Conservation (phyloP, 2,329 filamentous ascomycete species). For the Venturia pyrina region DNA sequence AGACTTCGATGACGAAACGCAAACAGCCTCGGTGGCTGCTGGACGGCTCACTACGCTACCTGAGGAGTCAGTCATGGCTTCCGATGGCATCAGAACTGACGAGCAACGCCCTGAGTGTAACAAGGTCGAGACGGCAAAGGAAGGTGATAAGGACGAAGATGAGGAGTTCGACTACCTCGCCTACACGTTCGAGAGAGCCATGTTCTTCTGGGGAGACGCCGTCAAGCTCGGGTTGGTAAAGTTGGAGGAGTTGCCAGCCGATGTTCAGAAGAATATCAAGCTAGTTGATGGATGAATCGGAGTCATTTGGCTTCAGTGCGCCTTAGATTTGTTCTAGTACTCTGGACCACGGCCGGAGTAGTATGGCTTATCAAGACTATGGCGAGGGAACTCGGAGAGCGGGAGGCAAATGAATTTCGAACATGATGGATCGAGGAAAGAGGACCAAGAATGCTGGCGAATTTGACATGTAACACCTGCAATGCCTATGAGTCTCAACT, state of each 20-base stretch:
- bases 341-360: not conserved
- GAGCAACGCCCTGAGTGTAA: slow-evolving; percentile 14
- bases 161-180: slow-evolving; percentile 81
- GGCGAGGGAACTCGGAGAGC: not conserved
- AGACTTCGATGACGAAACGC: slow-evolving; percentile 27
- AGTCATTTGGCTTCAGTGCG: not conserved
- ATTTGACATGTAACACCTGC: too few relatives aligned
- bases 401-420: too few relatives aligned
- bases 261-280: slow-evolving; percentile 57
- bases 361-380: not conserved
- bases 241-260: slow-evolving; percentile 63
- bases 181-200: slow-evolving; percentile 80
- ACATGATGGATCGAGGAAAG: too few relatives aligned
- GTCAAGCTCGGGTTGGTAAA: slow-evolving; percentile 65
- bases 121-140: slow-evolving; percentile 13
- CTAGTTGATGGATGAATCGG: slow-evolving; percentile 51
- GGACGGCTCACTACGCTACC: not conserved
- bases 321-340: not conserved
- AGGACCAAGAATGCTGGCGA: too few relatives aligned
- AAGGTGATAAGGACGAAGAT: slow-evolving; percentile 16
- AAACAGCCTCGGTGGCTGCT: slow-evolving; percentile 7
- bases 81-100: too few relatives aligned
- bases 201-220: slow-evolving; percentile 93
- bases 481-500: too few relatives aligned
- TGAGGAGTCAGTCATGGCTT: not conserved